Conservation (phyloP, 164 flowering plant species). For the Santalum album region DNA sequence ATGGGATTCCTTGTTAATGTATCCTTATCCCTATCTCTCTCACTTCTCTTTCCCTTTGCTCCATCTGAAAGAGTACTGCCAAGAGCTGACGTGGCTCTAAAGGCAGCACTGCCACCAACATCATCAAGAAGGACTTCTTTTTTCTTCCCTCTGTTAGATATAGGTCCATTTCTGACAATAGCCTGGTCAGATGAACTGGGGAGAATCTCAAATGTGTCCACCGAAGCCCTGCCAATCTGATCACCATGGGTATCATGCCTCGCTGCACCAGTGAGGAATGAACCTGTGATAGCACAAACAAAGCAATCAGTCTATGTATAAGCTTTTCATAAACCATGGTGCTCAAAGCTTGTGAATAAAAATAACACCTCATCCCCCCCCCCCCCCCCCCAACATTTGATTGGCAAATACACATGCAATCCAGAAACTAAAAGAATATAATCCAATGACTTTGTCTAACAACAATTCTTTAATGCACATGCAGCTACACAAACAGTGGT, state of each 20-base stretch:
- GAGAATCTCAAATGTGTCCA: slow-evolving; percentile 19
- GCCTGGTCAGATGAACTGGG: slow-evolving; percentile 25
- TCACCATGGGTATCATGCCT: slow-evolving; percentile 23
- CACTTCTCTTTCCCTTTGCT: slow-evolving; percentile 72
- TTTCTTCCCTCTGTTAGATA: slow-evolving; percentile 53
- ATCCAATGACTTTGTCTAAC: too few species aligned
- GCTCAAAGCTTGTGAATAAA: not conserved
- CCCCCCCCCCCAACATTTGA: too few species aligned
- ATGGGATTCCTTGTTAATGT: slow-evolving; percentile 25
- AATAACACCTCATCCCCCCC: not conserved
- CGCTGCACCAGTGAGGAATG: slow-evolving; percentile 14
- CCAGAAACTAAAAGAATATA: too few species aligned
- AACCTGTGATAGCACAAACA: slow-evolving; percentile 19
- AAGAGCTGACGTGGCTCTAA: slow-evolving; percentile 33
- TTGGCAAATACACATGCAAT: too few species aligned
- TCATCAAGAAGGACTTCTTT: slow-evolving; percentile 68
- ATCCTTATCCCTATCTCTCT: slow-evolving; percentile 53
- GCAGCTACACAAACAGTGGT: too few species aligned
- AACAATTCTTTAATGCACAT: too few species aligned
- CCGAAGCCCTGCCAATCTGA: slow-evolving; percentile 22
- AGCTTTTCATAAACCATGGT: not conserved
- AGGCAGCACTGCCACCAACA: slow-evolving; percentile 39
- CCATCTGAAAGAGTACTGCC: slow-evolving; percentile 37
- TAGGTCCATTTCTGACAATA: slow-evolving; percentile 44
- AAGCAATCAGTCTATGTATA: not conserved